Conservation (phyloP, 805 yeast genomes). For the Wickerhamiella siamensis region DNA sequence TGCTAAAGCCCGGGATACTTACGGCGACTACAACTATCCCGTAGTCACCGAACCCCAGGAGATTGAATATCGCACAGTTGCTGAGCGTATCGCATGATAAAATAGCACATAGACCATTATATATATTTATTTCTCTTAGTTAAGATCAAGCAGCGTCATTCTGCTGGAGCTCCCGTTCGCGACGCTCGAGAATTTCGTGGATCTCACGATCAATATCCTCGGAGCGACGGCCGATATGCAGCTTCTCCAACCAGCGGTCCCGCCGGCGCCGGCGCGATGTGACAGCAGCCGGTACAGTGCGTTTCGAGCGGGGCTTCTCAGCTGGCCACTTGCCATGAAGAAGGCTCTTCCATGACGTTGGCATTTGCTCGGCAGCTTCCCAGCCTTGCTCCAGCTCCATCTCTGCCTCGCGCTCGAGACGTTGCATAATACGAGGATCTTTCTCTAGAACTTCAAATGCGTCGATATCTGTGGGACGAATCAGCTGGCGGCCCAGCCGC, state of each 20-base stretch:
- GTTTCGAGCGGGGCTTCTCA: neutral
- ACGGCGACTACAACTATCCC: conserved; percentile 32
- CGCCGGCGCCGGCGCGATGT: conserved; percentile 12
- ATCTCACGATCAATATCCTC: conserved; percentile 25
- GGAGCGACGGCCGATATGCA: conserved; percentile 18
- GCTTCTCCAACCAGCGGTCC: conserved; percentile 17
- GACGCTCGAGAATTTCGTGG: conserved; percentile 24
- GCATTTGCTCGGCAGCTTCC: conserved; percentile 33
- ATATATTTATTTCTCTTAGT: neutral
- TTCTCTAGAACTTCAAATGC: conserved; percentile 65
- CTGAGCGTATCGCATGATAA: conserved; percentile 7
- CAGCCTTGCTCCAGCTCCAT: conserved; percentile 53
- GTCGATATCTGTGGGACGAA: conserved; percentile 63
- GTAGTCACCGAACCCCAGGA: conserved; percentile 26
- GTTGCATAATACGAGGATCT: conserved; percentile 46
- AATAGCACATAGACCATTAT: neutral
- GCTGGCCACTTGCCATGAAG: conserved; percentile 1
- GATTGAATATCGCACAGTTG: conserved; percentile 10
- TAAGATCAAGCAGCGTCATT: neutral
- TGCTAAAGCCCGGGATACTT: conserved; percentile 22
- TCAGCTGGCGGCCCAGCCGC: conserved; percentile 39
- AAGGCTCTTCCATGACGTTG: conserved; percentile 53
- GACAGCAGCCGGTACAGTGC: neutral
- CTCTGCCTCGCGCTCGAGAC: conserved; percentile 59
- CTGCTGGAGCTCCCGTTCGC: conserved; percentile 23